Evolutionary conservation across 2,329 filamentous ascomycete genomes (phyloP).

Genomic region (Fusarium sacchari): DNA sequence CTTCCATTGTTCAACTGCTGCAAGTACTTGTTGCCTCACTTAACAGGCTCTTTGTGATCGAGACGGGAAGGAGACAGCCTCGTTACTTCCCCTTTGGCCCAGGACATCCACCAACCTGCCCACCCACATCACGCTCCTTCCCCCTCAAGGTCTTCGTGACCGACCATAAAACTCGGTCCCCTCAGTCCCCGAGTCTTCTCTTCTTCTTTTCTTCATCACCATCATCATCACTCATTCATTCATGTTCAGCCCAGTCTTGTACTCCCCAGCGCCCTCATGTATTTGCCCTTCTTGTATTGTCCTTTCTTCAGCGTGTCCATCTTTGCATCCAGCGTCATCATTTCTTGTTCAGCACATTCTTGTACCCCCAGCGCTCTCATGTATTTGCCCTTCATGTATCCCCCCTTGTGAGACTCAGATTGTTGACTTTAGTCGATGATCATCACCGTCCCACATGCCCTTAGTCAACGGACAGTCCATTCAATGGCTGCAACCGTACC

Average conservation of each 20-base stretch:
- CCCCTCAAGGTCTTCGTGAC: background rate
- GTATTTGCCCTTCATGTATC: background rate
- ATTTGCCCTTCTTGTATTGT: background rate
- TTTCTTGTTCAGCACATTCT: background rate
- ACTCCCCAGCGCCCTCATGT: background rate
- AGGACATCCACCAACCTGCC: background rate
- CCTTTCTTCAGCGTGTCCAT: background rate
- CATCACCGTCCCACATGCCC: constrained; percentile 9
- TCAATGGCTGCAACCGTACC: background rate
- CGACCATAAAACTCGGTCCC: background rate
- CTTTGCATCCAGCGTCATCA: background rate
- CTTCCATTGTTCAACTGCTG: background rate
- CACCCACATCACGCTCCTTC: background rate
- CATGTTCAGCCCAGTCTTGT: constrained; percentile 2
- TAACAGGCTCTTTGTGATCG: too few relatives aligned
- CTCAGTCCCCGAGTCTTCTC: background rate
- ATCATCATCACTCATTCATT: background rate
- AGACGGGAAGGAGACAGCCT: background rate
- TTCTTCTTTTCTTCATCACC: constrained; percentile 7
- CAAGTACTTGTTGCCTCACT: background rate
- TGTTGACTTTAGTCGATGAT: constrained; percentile 15
- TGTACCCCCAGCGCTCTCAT: background rate
- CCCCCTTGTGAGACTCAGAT: constrained; percentile 7
- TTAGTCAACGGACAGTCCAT: background rate
- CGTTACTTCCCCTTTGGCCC: background rate